These are phyloP conservation scores for Vitis rupestris DNA, from an alignment of 164 flowering plant species.

Conservation along the genomic window DNA sequence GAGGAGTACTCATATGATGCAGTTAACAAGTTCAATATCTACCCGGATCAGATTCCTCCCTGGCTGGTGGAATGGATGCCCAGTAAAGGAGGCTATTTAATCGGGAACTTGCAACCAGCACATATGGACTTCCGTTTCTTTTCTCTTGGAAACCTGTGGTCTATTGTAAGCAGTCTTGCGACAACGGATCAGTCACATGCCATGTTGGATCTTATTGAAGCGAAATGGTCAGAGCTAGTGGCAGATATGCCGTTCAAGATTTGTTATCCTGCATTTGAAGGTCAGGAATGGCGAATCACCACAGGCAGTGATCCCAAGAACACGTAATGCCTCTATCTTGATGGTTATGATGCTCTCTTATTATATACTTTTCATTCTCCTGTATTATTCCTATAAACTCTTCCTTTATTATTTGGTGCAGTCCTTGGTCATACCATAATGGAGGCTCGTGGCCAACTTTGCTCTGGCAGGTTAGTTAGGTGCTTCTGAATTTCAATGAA, in stretches of 20 bases:
- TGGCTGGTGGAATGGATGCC: slow-evolving; percentile 95
- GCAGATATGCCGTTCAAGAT: slow-evolving; percentile 88
- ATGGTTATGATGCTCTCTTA: slow-evolving; percentile 1
- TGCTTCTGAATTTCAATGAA: not conserved
- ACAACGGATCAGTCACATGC: slow-evolving; percentile 79
- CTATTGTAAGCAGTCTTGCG: slow-evolving; percentile 74
- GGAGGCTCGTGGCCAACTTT: slow-evolving; percentile 96
- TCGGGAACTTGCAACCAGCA: slow-evolving; percentile 92
- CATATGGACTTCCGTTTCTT: slow-evolving; percentile 97
- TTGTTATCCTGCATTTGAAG: slow-evolving; percentile 89
- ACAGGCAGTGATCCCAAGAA: slow-evolving; percentile 95
- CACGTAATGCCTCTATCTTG: slow-evolving; percentile 49
- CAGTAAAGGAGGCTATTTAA: slow-evolving; percentile 75
- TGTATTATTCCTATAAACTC: not conserved
- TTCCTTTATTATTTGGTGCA: slow-evolving; percentile 35
- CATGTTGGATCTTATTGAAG: slow-evolving; percentile 80
- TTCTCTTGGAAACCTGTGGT: slow-evolving; percentile 89
- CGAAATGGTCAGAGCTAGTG: slow-evolving; percentile 80
- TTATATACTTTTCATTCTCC: not conserved
- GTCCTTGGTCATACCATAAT: slow-evolving; percentile 98
- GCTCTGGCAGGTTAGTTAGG: slow-evolving; percentile 81
- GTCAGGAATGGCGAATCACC: slow-evolving; percentile 81
- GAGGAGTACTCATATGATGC: slow-evolving; percentile 96
- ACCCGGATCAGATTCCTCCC: slow-evolving; percentile 88
- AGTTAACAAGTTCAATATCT: slow-evolving; percentile 89